These are phyloP conservation scores for Microcyclosporella mali DNA, from an alignment of 2,329 filamentous ascomycete species.

Conservation along the genomic window DNA sequence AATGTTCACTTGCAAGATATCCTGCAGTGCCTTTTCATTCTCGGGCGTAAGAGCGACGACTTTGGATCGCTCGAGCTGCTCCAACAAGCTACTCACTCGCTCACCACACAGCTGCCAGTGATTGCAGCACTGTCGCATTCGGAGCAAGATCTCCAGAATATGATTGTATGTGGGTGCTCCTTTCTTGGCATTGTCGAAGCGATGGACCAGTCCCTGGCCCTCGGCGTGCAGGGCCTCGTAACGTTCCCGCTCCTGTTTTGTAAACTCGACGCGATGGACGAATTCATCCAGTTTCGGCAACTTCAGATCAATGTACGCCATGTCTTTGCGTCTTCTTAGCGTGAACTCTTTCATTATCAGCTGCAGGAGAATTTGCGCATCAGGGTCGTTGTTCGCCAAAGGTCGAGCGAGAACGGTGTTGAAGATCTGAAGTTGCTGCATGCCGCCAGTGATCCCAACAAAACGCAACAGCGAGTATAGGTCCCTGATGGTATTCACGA, in stretches of 20 bases:
- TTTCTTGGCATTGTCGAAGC: conserved; percentile 34
- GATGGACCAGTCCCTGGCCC: conserved; percentile 63
- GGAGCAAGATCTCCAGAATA: conserved; percentile 73
- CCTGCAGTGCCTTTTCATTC: conserved; percentile 65
- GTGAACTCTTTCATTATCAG: conserved; percentile 74
- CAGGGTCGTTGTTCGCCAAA: conserved; percentile 54
- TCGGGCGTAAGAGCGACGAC: conserved; percentile 65
- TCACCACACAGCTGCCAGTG: conserved; percentile 79
- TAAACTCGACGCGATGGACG: conserved; percentile 67
- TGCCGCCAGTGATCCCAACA: conserved; percentile 65
- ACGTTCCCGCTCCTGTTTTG: conserved; percentile 65
- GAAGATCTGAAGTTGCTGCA: conserved; percentile 68
- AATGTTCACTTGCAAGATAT: conserved; percentile 68
- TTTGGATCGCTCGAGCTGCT: conserved; percentile 60
- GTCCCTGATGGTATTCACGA: conserved; percentile 67
- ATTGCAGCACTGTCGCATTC: conserved; percentile 79
- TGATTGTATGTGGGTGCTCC: conserved; percentile 58
- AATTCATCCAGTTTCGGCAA: conserved; percentile 73
- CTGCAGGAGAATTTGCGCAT: conserved; percentile 59
- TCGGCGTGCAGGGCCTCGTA: conserved; percentile 71
- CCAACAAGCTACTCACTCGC: conserved; percentile 66
- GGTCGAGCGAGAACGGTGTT: conserved; percentile 65
- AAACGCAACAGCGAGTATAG: conserved; percentile 75
- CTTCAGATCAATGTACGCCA: conserved; percentile 77
- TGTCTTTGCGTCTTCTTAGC: conserved; percentile 76